These are phyloP conservation scores for Massospora cicadina DNA, from an alignment of 371 early-diverging fungal genomes.

Conservation along the genomic window DNA sequence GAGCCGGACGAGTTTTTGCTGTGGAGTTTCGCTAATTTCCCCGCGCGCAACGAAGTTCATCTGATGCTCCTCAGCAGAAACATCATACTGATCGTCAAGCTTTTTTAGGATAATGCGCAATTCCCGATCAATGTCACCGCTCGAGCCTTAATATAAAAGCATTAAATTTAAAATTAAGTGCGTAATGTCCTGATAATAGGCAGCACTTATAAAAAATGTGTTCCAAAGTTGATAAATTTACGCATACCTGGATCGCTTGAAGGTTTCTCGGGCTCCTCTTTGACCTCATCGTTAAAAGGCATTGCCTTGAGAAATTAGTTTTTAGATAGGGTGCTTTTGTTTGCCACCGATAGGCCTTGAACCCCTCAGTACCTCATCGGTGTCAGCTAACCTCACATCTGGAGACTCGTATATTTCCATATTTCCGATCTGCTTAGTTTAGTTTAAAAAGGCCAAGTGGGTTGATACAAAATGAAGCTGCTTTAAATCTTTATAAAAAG, in stretches of 20 bases:
- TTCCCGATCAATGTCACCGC: background rate
- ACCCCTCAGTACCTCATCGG: background rate
- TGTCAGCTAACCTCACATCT: conserved; percentile 1
- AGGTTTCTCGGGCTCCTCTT: background rate
- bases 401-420: background rate
- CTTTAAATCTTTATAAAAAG: too few relatives aligned
- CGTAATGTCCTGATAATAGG: background rate
- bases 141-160: background rate
- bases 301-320: background rate
- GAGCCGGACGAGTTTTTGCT: background rate
- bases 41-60: background rate
- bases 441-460: too few relatives aligned
- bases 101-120: background rate
- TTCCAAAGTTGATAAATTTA: background rate
- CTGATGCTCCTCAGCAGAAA: background rate
- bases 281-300: background rate
- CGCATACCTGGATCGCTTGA: background rate
- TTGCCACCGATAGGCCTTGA: background rate
- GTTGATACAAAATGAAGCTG: too few relatives aligned
- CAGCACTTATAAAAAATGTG: background rate
- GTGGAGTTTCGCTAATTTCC: background rate
- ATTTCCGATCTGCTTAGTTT: background rate
- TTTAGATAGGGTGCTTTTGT: background rate
- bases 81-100: conserved; percentile 1
- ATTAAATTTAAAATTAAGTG: background rate